Evolutionary conservation across 768 basidiomycete species (phyloP).

Genomic region (Pisolithus marmoratus): DNA sequence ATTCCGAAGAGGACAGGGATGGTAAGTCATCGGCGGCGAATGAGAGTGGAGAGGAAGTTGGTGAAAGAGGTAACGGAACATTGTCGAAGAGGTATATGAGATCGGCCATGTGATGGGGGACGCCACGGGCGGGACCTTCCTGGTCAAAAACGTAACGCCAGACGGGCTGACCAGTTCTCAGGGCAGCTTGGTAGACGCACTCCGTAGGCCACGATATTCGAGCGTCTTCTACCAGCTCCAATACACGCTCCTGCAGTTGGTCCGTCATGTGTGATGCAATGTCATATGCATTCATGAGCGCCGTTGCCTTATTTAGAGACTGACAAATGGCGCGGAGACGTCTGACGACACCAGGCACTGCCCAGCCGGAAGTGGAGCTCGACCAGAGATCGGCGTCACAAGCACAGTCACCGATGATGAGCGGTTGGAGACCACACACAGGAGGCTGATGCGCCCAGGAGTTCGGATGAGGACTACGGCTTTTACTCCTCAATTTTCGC

Average conservation of each 20-base stretch:
- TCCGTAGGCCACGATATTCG: constrained; percentile 76
- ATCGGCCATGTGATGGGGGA: constrained; percentile 68
- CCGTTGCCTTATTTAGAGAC: constrained; percentile 55
- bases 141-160: constrained; percentile 84
- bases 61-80: constrained; percentile 47
- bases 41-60: constrained; percentile 25
- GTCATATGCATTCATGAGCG: constrained; percentile 65
- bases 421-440: constrained; percentile 42
- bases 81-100: constrained; percentile 78
- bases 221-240: constrained; percentile 73
- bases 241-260: constrained; percentile 59
- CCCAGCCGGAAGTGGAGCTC: constrained; percentile 56
- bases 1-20: constrained; percentile 23
- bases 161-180: constrained; percentile 51
- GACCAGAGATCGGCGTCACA: constrained; percentile 64
- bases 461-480: constrained; percentile 26
- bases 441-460: constrained; percentile 5
- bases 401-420: constrained; percentile 71
- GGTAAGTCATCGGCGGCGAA: constrained; percentile 30
- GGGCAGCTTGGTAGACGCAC: constrained; percentile 47
- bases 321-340: constrained; percentile 72
- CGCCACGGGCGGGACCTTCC: constrained; percentile 58
- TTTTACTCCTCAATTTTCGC: constrained; percentile 17
- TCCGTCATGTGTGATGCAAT: constrained; percentile 58
- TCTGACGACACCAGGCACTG: constrained; percentile 52